Base-by-base conservation (phyloP, 179 eudicot species). In the Beta lomatogona region DNA sequence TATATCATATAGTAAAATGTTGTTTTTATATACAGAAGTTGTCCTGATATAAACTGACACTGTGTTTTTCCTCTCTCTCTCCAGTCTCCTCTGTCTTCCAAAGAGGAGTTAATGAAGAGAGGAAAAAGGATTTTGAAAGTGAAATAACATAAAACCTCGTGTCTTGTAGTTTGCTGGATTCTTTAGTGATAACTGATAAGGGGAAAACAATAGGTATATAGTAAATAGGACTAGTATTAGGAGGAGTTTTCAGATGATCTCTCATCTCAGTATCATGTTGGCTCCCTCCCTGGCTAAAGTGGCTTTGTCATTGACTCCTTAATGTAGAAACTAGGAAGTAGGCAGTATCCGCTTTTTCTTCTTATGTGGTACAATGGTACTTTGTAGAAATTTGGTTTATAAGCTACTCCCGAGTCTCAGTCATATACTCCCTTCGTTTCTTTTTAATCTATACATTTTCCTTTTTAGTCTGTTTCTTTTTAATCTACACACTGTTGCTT, bases 91-190 rank as follows among this genome's bases (percentile, higher is more conserved):
- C 36, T 72, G 78, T 72, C 68, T 53, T 61, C 59, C 9, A 81
- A 52, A 84, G 60, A 85, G 73, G 61, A 81, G 87, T 85, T 66
- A 73, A 74, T 74, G 82, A 75, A 73, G 69, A 59, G 78, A 66
- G 9, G 7, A 72, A 45, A 67, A 70, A 22, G 76, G 63, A 81
- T 58, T 67, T 59, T 82, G 87, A 85, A 53, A 82, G 77, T 69
- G 85, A 85, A 68, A 70, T 68, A 54, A 54, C 87, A 15, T 9
- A 70, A 36, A 36, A 28, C 87, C 84, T 85, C 84, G 84, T 81
- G 73, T 53, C 19, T 5, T 73, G 87, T 36, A 22, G 36, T 73
- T 67, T 78, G 2, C 73, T 81, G 84, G 82, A 22, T 74, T 81
- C 45, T 73, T 81, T 50, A 78, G 60, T 73, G 57, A 18, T 31